phyloP scores from a whole-genome alignment of 176 grass and related monocot genomes.

The Elaeis guineensis region DNA sequence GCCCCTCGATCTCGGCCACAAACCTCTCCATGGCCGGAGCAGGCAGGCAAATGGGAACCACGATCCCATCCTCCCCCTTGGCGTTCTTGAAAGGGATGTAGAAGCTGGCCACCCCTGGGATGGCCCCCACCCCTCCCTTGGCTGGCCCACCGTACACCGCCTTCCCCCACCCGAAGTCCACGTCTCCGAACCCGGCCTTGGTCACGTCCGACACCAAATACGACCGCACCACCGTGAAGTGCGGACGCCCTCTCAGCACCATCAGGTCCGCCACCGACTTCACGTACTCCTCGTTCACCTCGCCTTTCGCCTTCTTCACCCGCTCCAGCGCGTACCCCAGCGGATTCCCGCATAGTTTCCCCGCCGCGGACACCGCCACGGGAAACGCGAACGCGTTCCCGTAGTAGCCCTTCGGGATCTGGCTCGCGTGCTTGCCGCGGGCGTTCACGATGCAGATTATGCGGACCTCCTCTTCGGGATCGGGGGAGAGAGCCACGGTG shows the following conservation, averaged over 20 bases:
- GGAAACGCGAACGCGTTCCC: constrained; percentile 78
- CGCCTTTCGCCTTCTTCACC: constrained; percentile 56
- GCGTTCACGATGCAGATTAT: constrained; percentile 64
- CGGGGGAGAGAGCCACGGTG: constrained; percentile 46
- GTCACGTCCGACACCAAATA: constrained; percentile 62
- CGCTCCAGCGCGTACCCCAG: constrained; percentile 50
- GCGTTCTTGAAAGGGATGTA: neutral
- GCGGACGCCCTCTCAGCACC: constrained; percentile 45
- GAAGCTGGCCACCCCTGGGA: constrained; percentile 67
- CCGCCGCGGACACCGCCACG: constrained; percentile 38
- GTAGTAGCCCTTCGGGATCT: constrained; percentile 59
- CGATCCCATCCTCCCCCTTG: too few species aligned
- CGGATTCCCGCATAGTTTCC: constrained; percentile 32
- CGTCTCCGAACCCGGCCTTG: constrained; percentile 48
- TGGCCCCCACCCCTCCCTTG: constrained; percentile 51
- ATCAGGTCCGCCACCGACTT: constrained; percentile 52
- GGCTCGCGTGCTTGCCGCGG: constrained; percentile 31
- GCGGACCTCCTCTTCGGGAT: constrained; percentile 67
- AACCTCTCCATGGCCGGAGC: too few species aligned
- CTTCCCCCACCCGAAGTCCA: constrained; percentile 88
- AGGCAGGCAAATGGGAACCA: too few species aligned
- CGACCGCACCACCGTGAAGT: constrained; percentile 65
- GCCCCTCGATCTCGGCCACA: too few species aligned
- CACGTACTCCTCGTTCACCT: constrained; percentile 59
- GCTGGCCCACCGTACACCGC: constrained; percentile 57